phyloP scores from a whole-genome alignment of 768 basidiomycete species.

The Tricholoma matsutake region DNA sequence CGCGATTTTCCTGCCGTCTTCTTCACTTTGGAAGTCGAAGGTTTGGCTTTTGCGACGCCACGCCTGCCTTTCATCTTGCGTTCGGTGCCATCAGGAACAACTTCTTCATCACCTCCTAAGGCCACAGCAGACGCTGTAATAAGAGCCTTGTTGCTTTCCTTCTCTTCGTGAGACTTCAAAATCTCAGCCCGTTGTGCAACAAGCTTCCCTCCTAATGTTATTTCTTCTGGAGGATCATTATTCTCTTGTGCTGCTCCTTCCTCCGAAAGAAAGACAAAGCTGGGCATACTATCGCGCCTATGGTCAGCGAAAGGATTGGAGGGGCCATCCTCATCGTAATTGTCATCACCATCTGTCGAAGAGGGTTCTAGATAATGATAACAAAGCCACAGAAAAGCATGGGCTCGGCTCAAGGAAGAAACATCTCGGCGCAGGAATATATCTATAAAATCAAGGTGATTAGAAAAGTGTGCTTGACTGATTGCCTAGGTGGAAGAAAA shows the following conservation, averaged over 20 bases:
- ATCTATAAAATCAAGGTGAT: constrained; percentile 74
- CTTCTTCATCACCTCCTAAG: constrained; percentile 20
- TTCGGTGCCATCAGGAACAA: constrained; percentile 20
- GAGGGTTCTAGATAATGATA: constrained; percentile 70
- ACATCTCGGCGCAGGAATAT: constrained; percentile 74
- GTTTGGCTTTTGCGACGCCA: constrained; percentile 15
- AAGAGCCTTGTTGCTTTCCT: constrained; percentile 23
- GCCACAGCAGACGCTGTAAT: constrained; percentile 12
- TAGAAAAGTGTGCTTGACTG: constrained; percentile 64
- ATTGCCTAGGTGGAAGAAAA: constrained; percentile 49
- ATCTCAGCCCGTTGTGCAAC: constrained; percentile 38
- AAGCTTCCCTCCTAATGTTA: constrained; percentile 35
- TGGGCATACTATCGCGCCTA: constrained; percentile 32
- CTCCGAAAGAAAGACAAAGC: constrained; percentile 36
- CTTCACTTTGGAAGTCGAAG: constrained; percentile 25
- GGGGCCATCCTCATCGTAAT: constrained; percentile 35
- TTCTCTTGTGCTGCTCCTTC: constrained; percentile 43
- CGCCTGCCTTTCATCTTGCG: constrained; percentile 27
- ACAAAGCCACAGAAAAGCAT: constrained; percentile 82
- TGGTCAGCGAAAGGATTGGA: constrained; percentile 63
- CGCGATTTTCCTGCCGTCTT: constrained; percentile 19
- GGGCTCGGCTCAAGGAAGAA: constrained; percentile 71
- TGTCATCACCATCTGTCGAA: constrained; percentile 29
- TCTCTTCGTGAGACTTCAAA: constrained; percentile 29
- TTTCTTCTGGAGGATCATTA: constrained; percentile 43